Conservation (phyloP, 495 filamentous ascomycete genomes). For the Oidiodendron maius region DNA sequence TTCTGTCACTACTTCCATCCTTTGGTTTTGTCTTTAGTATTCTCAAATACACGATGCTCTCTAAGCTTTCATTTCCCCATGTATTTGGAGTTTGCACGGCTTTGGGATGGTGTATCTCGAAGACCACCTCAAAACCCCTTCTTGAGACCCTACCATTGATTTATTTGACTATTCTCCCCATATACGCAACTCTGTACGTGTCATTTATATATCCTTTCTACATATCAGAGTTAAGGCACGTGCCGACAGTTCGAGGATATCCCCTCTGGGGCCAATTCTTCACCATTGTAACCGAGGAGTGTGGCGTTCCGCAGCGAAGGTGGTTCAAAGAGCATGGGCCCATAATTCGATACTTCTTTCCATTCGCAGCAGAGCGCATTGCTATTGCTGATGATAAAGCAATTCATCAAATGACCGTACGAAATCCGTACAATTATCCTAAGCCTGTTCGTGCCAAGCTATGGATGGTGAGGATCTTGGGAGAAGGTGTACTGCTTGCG, state of each 20-base stretch:
- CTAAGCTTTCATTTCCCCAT: not conserved
- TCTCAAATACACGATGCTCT: not conserved
- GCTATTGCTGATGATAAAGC: conserved; percentile 37
- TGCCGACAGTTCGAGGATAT: conserved; percentile 36
- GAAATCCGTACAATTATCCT: conserved; percentile 48
- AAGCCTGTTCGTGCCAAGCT: conserved; percentile 43
- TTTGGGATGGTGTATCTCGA: no score
- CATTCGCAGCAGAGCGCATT: conserved; percentile 36
- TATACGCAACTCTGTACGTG: conserved; percentile 24
- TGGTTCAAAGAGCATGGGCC: conserved; percentile 36
- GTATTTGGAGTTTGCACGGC: no score
- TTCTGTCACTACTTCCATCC: no score
- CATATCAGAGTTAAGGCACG: conserved; percentile 34
- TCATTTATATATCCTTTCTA: conserved; percentile 37
- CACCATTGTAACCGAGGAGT: conserved; percentile 32
- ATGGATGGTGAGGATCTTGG: conserved; percentile 59
- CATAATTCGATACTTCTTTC: conserved; percentile 40
- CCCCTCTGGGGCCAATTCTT: conserved; percentile 38
- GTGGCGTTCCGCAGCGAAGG: conserved; percentile 32
- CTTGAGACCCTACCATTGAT: conserved; percentile 5
- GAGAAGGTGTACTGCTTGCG: conserved; percentile 69
- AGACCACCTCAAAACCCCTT: conserved; percentile 4
- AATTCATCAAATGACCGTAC: conserved; percentile 42
- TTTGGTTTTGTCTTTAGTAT: not conserved
- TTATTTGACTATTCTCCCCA: conserved; percentile 11